phyloP scores from a whole-genome alignment of 768 basidiomycete species.

The Hirschioporus abietinus region DNA sequence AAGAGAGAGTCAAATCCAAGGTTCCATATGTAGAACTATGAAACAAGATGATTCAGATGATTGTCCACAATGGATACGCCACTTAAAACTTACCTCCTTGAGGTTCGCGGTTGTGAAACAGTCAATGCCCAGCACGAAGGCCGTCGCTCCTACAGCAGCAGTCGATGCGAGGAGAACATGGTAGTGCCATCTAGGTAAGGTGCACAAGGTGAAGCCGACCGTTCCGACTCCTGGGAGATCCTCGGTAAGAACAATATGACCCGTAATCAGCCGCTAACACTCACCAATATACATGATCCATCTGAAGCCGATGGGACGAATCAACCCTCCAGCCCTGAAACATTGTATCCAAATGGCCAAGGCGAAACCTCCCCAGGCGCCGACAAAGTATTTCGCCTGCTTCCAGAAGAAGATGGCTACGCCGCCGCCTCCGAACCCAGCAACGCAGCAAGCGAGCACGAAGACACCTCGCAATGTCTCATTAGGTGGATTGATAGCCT shows the following conservation, averaged over 20 bases:
- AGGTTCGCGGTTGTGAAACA: constrained; percentile 89
- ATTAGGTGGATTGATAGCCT: constrained; percentile 76
- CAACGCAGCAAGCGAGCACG: constrained; percentile 73
- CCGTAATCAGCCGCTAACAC: constrained; percentile 16
- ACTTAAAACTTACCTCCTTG: constrained; percentile 65
- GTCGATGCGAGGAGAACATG: constrained; percentile 83
- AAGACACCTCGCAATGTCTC: constrained; percentile 84
- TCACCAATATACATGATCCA: constrained; percentile 89
- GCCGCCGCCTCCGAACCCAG: constrained; percentile 79
- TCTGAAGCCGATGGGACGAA: constrained; percentile 68
- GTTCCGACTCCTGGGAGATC: constrained; percentile 54
- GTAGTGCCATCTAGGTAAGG: constrained; percentile 83
- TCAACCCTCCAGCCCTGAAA: constrained; percentile 76
- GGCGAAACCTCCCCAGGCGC: constrained; percentile 72
- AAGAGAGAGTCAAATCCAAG: constrained; percentile 81
- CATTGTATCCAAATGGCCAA: constrained; percentile 85
- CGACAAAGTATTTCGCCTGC: constrained; percentile 73
- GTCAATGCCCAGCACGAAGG: constrained; percentile 90
- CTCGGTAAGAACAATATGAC: constrained; percentile 18
- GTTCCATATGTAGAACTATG: constrained; percentile 93
- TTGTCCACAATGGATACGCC: constrained; percentile 9
- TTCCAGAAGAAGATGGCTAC: constrained; percentile 93
- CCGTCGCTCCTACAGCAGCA: constrained; percentile 83
- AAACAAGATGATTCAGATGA: constrained; percentile 13
- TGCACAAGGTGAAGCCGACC: constrained; percentile 75